These are phyloP conservation scores for Aspergillus sclerotioniger DNA, from an alignment of 495 filamentous ascomycete species.

Conservation along the genomic window DNA sequence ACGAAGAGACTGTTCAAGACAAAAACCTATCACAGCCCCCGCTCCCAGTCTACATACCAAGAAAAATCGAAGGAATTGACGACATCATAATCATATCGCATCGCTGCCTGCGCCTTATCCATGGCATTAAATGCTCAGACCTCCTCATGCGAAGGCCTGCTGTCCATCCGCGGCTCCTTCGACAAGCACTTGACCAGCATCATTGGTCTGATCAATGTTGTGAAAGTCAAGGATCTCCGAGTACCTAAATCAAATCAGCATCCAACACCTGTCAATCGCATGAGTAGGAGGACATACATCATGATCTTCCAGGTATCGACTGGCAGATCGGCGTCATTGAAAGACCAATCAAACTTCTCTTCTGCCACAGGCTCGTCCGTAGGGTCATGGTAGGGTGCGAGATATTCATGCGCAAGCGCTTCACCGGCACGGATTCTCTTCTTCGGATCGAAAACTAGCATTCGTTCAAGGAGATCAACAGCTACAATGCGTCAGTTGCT, in stretches of 20 bases:
- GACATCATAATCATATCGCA: conserved; percentile 21
- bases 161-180: conserved; percentile 35
- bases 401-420: conserved; percentile 87
- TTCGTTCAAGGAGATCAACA: conserved; percentile 88
- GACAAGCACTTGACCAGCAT: conserved; percentile 37
- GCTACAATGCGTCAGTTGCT: conserved; percentile 51
- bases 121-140: conserved; percentile 2
- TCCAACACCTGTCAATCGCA: neutral
- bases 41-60: conserved; percentile 24
- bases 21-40: conserved; percentile 16
- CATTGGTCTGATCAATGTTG: conserved; percentile 70
- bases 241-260: conserved; percentile 64
- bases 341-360: conserved; percentile 99
- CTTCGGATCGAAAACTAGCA: conserved; percentile 97
- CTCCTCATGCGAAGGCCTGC: conserved; percentile 33
- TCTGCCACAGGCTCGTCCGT: conserved; percentile 93
- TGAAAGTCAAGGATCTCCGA: conserved; percentile 99
- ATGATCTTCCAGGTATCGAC: conserved; percentile 99
- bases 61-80: conserved; percentile 14
- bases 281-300: conserved; percentile 65
- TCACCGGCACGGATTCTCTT: conserved; percentile 82
- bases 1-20: conserved; percentile 9
- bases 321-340: conserved; percentile 96
- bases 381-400: conserved; percentile 94
- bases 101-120: conserved; percentile 15